Percentiles rank a stretch among this genome's conserved stretches.
Conservation (phyloP, 257 asterid genomes). For the Schizonepeta tenuifolia region DNA sequence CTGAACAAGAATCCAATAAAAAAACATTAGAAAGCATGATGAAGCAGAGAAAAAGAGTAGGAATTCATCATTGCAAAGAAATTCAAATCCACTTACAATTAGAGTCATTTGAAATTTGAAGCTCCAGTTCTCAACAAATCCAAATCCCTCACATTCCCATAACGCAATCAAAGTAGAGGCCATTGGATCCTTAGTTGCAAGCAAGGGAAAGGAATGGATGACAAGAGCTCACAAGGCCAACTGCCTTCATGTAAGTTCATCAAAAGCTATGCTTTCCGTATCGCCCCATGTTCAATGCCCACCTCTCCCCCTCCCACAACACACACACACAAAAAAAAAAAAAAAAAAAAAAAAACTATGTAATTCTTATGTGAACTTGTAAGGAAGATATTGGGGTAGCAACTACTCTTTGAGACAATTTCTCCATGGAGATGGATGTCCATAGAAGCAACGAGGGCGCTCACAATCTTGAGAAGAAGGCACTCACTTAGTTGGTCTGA, state of each 20-base stretch:
- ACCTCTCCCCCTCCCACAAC: background rate
- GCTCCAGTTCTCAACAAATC: background rate
- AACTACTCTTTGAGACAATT: slow-evolving; percentile 1
- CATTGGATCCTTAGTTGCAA: background rate
- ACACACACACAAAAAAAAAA: no score
- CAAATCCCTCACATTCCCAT: background rate
- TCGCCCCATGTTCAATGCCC: background rate
- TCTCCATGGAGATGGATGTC: background rate
- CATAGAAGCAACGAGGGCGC: background rate
- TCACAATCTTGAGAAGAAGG: no score
- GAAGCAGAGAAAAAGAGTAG: background rate
- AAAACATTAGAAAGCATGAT: background rate
- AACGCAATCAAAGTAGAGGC: background rate
- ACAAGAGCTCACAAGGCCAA: background rate
- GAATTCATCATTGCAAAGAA: background rate
- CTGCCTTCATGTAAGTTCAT: no score
- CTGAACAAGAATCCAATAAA: background rate
- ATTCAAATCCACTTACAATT: background rate
- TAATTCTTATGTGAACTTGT: background rate
- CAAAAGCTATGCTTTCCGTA: no score
- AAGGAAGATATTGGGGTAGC: slow-evolving; percentile 5
- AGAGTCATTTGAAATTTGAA: background rate
- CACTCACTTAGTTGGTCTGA: no score
- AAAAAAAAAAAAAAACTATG: no score
- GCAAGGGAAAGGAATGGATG: no score